Conservation (phyloP, 1,284 basidiomycete genomes). For the Ganoderma leucocontextum region DNA sequence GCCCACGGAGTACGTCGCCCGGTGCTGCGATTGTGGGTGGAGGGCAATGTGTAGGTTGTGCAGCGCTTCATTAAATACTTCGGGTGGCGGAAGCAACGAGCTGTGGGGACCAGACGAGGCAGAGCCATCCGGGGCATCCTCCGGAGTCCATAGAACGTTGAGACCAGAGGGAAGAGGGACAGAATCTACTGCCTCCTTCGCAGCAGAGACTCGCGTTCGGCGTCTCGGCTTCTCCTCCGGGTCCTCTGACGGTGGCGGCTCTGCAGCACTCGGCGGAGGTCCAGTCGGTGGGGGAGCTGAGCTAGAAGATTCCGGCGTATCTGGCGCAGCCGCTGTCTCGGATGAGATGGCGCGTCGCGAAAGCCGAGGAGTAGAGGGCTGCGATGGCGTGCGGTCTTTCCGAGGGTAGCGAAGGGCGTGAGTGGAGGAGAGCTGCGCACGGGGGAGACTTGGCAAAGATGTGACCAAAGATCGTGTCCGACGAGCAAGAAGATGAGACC, state of each 20-base stretch:
- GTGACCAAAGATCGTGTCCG: slow-evolving; percentile 59
- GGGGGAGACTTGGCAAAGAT: slow-evolving; percentile 44
- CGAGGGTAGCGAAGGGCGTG: slow-evolving; percentile 47
- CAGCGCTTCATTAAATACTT: slow-evolving; percentile 74
- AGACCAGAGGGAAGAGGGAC: slow-evolving; percentile 61
- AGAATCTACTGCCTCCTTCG: slow-evolving; percentile 32
- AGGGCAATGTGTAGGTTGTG: slow-evolving; percentile 77
- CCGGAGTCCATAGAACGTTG: slow-evolving; percentile 72
- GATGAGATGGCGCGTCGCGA: slow-evolving; percentile 46
- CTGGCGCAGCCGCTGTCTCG: slow-evolving; percentile 27
- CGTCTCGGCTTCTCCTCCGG: slow-evolving; percentile 55
- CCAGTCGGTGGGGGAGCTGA: slow-evolving; percentile 41
- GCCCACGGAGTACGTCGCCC: slow-evolving; percentile 64
- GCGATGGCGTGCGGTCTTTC: slow-evolving; percentile 39
- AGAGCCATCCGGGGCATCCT: slow-evolving; percentile 42
- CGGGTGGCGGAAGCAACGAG: slow-evolving; percentile 55
- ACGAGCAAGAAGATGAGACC: slow-evolving; percentile 59
- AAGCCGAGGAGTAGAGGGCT: slow-evolving; percentile 39
- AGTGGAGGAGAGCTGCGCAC: slow-evolving; percentile 45
- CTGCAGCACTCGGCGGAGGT: slow-evolving; percentile 40
- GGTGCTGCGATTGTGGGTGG: slow-evolving; percentile 82
- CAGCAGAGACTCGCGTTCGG: slow-evolving; percentile 42
- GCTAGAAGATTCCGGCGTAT: slow-evolving; percentile 28
- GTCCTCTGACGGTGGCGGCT: slow-evolving; percentile 37
- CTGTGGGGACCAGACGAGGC: slow-evolving; percentile 30